These are phyloP conservation scores for Cyberlindnera bimundalis DNA, from an alignment of 805 yeast genomes.

Conservation along the genomic window DNA sequence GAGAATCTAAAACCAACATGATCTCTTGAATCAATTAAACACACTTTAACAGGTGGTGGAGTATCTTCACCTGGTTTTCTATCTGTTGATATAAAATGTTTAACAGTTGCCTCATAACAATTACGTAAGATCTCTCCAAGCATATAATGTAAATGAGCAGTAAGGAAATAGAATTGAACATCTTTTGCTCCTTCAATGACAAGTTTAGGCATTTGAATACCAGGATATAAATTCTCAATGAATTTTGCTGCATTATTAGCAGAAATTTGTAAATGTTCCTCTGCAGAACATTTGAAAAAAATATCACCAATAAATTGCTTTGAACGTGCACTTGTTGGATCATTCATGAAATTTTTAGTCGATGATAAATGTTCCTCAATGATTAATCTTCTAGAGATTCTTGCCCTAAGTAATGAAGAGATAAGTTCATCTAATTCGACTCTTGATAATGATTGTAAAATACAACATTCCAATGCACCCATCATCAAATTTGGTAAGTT, in stretches of 20 bases:
- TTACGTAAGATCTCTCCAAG: constrained; percentile 87
- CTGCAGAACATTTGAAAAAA: constrained; percentile 73
- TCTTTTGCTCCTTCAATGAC: constrained; percentile 70
- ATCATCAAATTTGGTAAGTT: constrained; percentile 86
- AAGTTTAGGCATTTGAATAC: constrained; percentile 65
- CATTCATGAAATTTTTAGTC: constrained; percentile 55
- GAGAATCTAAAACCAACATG: constrained; percentile 74
- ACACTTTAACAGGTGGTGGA: constrained; percentile 75
- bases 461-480: constrained; percentile 85
- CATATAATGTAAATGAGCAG: constrained; percentile 80
- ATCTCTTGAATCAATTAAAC: constrained; percentile 63
- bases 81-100: constrained; percentile 33
- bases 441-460: constrained; percentile 54
- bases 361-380: constrained; percentile 88
- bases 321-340: constrained; percentile 46
- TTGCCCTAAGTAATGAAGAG: constrained; percentile 73
- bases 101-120: constrained; percentile 76
- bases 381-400: constrained; percentile 86
- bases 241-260: constrained; percentile 47
- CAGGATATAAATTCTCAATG: constrained; percentile 49
- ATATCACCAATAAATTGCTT: constrained; percentile 65
- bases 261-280: constrained; percentile 58
- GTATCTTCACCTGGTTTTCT: constrained; percentile 33
- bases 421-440: constrained; percentile 66
- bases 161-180: constrained; percentile 74